Evolutionary conservation across 257 asterid species (phyloP).

Genomic region (Lycium barbarum): DNA sequence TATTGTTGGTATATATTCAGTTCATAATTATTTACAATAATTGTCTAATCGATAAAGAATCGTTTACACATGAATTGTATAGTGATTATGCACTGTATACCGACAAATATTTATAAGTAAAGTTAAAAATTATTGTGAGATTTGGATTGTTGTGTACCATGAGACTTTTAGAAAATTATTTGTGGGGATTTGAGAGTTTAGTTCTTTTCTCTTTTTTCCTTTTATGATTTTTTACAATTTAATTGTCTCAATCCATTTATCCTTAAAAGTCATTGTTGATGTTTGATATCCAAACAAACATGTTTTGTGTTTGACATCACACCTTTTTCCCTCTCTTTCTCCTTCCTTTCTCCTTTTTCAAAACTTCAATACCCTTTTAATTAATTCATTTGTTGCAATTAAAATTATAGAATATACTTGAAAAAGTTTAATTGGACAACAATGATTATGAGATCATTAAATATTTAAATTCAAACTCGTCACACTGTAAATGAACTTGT

Average conservation of each 20-base stretch:
- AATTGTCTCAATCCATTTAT: neutral
- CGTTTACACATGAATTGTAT: neutral
- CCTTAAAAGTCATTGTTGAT: neutral
- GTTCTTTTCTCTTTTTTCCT: neutral
- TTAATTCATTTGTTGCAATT: no score
- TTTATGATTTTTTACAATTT: neutral
- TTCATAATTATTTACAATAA: neutral
- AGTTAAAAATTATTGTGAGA: no score
- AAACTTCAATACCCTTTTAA: neutral
- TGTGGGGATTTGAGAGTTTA: neutral
- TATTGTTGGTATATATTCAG: neutral
- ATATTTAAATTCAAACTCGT: no score
- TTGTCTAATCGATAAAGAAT: no score
- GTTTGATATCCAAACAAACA: slow-evolving; percentile 15
- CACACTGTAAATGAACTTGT: no score
- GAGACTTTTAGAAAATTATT: neutral
- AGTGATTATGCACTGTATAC: no score
- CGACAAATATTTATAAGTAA: neutral
- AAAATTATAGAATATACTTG: no score
- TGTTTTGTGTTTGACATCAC: neutral
- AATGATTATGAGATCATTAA: no score
- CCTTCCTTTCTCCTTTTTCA: neutral
- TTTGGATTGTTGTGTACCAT: neutral
- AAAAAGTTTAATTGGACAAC: no score
- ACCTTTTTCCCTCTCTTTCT: no score